Conservation (phyloP, 805 yeast species). For the Candida methanosorbosa region DNA sequence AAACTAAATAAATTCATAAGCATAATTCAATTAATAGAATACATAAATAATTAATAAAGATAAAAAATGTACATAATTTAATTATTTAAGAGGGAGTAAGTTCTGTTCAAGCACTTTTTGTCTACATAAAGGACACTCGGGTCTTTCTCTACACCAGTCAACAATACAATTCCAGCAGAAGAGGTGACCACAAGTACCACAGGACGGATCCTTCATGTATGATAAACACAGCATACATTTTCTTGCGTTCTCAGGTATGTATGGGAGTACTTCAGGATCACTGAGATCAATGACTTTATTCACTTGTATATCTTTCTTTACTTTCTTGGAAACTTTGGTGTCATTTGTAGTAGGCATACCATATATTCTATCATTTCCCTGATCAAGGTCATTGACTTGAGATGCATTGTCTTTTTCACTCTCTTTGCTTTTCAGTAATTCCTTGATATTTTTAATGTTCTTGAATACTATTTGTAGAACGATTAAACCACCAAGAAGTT, state of each 20-base stretch:
- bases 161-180: conserved; percentile 89
- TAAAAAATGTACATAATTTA: not conserved
- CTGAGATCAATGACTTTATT: conserved; percentile 38
- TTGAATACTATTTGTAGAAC: conserved; percentile 45
- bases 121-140: conserved; percentile 90
- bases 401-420: conserved; percentile 3
- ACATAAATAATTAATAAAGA: not conserved
- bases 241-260: conserved; percentile 61
- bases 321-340: not conserved
- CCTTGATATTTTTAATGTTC: conserved; percentile 23
- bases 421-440: conserved; percentile 4
- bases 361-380: conserved; percentile 1
- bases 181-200: conserved; percentile 85
- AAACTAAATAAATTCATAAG: not conserved
- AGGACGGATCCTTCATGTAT: conserved; percentile 71
- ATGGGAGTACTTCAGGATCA: conserved; percentile 50
- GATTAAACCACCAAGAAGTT: conserved; percentile 59
- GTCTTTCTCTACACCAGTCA: conserved; percentile 82
- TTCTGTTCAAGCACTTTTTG: conserved; percentile 57
- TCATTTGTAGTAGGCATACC: not conserved
- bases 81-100: conserved; percentile 45
- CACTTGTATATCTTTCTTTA: not conserved
- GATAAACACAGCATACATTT: conserved; percentile 80
- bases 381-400: not conserved
- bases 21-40: not conserved